Conservation (phyloP, 1,284 basidiomycete genomes). For the Ustilago nuda region DNA sequence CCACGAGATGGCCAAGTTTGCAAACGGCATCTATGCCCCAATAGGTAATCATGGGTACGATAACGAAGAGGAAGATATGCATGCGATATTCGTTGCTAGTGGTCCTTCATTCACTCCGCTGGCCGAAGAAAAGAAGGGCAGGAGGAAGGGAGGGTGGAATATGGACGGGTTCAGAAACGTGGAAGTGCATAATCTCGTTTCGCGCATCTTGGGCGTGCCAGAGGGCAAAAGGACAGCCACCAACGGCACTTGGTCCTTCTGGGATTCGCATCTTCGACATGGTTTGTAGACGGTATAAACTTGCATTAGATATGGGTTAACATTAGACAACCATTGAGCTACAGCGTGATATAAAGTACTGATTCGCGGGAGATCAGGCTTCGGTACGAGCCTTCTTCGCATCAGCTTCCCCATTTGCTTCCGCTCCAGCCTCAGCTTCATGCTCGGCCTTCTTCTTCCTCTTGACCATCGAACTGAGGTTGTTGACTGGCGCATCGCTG, state of each 20-base stretch:
- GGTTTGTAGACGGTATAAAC: slow-evolving; percentile 21
- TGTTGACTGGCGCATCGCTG: slow-evolving; percentile 53
- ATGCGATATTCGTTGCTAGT: slow-evolving; percentile 87
- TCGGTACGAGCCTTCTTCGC: slow-evolving; percentile 47
- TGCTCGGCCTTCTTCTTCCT: slow-evolving; percentile 57
- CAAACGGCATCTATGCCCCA: slow-evolving; percentile 73
- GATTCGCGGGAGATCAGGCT: slow-evolving; percentile 4
- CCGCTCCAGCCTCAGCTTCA: slow-evolving; percentile 10
- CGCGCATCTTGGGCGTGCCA: slow-evolving; percentile 79
- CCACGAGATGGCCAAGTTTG: slow-evolving; percentile 43
- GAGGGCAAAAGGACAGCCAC: slow-evolving; percentile 21
- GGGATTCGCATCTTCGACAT: slow-evolving; percentile 28
- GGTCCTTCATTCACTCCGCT: slow-evolving; percentile 80
- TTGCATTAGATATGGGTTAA: slow-evolving; percentile 9
- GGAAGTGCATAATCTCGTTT: slow-evolving; percentile 84
- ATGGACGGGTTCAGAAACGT: slow-evolving; percentile 82
- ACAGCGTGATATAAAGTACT: neutral
- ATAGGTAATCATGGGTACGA: slow-evolving; percentile 82
- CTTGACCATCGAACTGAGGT: slow-evolving; percentile 61
- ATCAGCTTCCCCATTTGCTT: slow-evolving; percentile 14
- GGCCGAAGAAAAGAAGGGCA: slow-evolving; percentile 58
- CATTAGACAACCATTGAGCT: neutral
- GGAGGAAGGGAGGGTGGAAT: slow-evolving; percentile 61
- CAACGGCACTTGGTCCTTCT: slow-evolving; percentile 30
- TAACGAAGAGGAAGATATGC: slow-evolving; percentile 81